phyloP scores from a whole-genome alignment of 192 early-diverging fungal species.

The Entomortierella chlamydospora region DNA sequence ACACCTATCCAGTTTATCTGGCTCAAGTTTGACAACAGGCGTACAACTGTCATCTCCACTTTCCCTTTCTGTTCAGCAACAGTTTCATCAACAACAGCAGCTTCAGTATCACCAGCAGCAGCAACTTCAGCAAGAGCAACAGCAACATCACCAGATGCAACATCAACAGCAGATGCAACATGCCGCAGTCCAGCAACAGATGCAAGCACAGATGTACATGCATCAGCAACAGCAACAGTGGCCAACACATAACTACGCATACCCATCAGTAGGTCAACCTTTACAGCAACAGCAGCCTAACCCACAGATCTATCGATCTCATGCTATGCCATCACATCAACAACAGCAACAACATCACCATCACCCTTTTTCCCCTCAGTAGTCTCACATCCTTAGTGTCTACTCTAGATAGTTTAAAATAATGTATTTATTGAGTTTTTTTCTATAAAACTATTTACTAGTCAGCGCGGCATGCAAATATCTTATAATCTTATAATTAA shows the following conservation, averaged over 20 bases:
- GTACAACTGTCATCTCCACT: background rate
- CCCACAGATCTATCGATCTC: background rate
- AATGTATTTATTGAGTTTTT: no score
- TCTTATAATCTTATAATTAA: no score
- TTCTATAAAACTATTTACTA: no score
- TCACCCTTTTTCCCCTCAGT: background rate
- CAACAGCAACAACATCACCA: background rate
- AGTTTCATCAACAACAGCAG: slow-evolving; percentile 23
- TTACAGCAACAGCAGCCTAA: background rate
- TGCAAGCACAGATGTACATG: slow-evolving; percentile 14
- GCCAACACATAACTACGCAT: background rate
- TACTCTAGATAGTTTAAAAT: no score
- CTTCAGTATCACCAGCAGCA: slow-evolving; percentile 6
- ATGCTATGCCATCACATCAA: background rate
- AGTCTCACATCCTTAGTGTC: no score
- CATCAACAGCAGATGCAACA: slow-evolving; percentile 15
- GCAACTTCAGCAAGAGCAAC: slow-evolving; percentile 13
- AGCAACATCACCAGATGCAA: slow-evolving; percentile 14
- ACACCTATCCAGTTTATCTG: background rate
- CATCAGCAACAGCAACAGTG: slow-evolving; percentile 27
- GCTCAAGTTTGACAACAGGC: background rate
- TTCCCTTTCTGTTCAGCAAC: slow-evolving; percentile 1
- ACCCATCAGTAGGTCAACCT: background rate
- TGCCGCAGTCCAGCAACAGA: slow-evolving; percentile 12
- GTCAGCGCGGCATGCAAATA: no score